Percentiles rank a stretch among this genome's conserved stretches.
Evolutionary conservation across 2,329 filamentous ascomycete genomes (phyloP).

Genomic region (Trichoderma harzianum): DNA sequence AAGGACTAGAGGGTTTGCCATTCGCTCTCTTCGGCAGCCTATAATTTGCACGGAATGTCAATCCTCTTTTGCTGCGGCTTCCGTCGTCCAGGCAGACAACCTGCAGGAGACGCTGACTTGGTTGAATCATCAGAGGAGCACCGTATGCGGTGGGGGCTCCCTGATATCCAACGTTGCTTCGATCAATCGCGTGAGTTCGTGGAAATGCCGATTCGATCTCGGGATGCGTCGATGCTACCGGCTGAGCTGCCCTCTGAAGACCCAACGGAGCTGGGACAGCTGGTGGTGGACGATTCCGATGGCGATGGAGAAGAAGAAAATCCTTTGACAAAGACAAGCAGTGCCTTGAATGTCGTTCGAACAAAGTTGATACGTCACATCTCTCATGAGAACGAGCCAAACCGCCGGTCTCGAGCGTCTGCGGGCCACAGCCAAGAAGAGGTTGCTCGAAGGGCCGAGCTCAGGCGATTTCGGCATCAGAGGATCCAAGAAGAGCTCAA

Average conservation of each 20-base stretch:
- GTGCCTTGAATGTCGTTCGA: conserved; percentile 44
- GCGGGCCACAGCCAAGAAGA: conserved; percentile 50
- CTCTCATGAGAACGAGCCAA: conserved; percentile 42
- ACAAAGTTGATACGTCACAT: conserved; percentile 44
- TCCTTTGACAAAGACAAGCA: conserved; percentile 33
- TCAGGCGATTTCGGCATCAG: conserved; percentile 53
- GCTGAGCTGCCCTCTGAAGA: conserved; percentile 2
- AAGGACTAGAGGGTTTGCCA: not conserved
- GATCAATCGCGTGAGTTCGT: not conserved
- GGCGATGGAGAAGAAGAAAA: conserved; percentile 34
- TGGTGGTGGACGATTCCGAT: conserved; percentile 39
- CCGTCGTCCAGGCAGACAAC: conserved; percentile 4
- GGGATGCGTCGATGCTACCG: not conserved
- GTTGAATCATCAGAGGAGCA: not conserved
- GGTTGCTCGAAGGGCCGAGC: conserved; percentile 52
- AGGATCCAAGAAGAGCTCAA: conserved; percentile 58
- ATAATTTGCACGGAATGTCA: conserved; percentile 14
- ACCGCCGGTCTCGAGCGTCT: conserved; percentile 39
- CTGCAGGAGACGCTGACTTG: not conserved
- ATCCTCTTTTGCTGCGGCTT: conserved; percentile 16
- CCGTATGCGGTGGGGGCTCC: not conserved
- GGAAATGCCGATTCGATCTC: not conserved
- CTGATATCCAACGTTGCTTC: not conserved
- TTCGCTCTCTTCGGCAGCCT: not conserved
- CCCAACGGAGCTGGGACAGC: conserved; percentile 31